These are phyloP conservation scores for Xerocomellus intermedius DNA, from an alignment of 768 basidiomycete species.

Conservation along the genomic window DNA sequence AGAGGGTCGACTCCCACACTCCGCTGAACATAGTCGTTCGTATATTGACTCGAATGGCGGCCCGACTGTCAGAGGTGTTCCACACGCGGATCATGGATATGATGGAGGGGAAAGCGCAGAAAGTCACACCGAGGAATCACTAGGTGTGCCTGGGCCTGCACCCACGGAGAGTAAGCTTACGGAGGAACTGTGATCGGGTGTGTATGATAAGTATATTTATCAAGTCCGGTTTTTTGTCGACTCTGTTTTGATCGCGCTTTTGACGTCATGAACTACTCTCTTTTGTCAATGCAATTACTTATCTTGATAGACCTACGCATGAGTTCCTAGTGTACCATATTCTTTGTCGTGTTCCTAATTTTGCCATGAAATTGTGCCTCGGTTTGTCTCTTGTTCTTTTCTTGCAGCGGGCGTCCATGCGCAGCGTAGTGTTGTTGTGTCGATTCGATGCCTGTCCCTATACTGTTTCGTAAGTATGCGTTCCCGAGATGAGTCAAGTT, in stretches of 20 bases:
- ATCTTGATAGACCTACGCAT: background rate
- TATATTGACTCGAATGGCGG: conserved; percentile 7
- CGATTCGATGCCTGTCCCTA: too few relatives aligned
- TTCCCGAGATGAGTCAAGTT: too few relatives aligned
- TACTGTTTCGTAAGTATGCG: too few relatives aligned
- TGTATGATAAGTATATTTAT: background rate
- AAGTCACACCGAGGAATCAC: conserved; percentile 1
- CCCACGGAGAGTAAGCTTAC: conserved; percentile 34
- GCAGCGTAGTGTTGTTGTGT: too few relatives aligned
- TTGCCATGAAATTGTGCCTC: too few relatives aligned
- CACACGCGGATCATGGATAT: conserved; percentile 10
- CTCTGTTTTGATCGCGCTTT: background rate
- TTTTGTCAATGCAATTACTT: background rate
- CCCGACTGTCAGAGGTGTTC: conserved; percentile 9
- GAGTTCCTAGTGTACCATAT: background rate
- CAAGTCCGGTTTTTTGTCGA: background rate
- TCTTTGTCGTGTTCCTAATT: too few relatives aligned
- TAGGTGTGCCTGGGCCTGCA: conserved; percentile 28
- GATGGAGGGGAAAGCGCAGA: conserved; percentile 6
- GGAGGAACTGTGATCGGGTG: conserved; percentile 22
- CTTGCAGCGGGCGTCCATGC: too few relatives aligned
- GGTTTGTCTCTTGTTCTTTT: too few relatives aligned
- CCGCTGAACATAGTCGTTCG: background rate
- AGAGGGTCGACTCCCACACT: conserved; percentile 47
- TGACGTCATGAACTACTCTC: background rate